These are phyloP conservation scores for Apophysomyces variabilis DNA, from an alignment of 371 early-diverging fungal species.

Conservation along the genomic window DNA sequence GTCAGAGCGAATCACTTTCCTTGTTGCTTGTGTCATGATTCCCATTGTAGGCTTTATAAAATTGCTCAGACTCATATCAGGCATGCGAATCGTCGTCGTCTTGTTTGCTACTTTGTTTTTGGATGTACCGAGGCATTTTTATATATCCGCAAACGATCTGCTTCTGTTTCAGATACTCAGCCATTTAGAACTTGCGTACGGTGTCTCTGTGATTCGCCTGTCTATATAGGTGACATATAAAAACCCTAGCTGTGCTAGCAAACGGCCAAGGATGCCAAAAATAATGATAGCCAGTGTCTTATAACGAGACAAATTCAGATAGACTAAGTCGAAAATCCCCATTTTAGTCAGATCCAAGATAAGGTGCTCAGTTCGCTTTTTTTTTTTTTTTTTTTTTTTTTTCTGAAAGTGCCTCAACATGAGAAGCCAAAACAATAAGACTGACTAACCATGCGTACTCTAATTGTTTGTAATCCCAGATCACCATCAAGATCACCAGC, in stretches of 20 bases:
- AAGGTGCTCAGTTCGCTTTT: neutral
- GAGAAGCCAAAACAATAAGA: constrained; percentile 80
- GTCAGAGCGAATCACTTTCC: too few relatives aligned
- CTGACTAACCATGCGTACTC: constrained; percentile 86
- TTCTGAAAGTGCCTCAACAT: constrained; percentile 82
- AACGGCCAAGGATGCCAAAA: constrained; percentile 52
- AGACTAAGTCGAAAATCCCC: constrained; percentile 36
- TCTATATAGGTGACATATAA: constrained; percentile 39
- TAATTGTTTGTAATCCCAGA: constrained; percentile 90
- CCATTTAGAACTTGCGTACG: constrained; percentile 3
- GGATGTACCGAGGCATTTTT: too few relatives aligned
- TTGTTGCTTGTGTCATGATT: too few relatives aligned
- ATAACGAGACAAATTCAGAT: constrained; percentile 54
- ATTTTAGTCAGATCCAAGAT: neutral
- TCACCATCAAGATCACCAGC: constrained; percentile 88
- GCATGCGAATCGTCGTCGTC: too few relatives aligned
- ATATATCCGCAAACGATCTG: neutral
- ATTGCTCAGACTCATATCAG: too few relatives aligned
- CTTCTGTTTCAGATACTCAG: neutral
- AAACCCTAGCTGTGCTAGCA: constrained; percentile 57
- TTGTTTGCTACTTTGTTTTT: too few relatives aligned
- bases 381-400: neutral
- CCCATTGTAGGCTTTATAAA: too few relatives aligned
- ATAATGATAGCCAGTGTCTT: constrained; percentile 50
- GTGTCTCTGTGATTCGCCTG: neutral